A percentile compares a stretch with the other conserved stretches of the same genome.
phyloP scores from a whole-genome alignment of 345 rosid species.

The Laguncularia racemosa region DNA sequence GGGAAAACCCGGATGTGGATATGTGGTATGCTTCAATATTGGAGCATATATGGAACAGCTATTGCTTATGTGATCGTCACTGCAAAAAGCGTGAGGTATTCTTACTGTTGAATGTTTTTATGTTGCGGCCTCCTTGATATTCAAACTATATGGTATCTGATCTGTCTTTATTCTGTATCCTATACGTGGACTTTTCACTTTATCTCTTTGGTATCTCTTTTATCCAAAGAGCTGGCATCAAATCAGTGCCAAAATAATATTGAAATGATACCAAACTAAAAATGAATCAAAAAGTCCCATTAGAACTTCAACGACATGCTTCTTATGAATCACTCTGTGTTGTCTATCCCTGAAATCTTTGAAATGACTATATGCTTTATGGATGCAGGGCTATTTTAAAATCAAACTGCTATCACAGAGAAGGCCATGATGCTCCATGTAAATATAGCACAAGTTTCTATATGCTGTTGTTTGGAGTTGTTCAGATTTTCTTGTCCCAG shows the following conservation, averaged over 20 bases:
- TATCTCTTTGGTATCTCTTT: too few relatives aligned
- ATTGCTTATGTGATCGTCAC: conserved; percentile 53
- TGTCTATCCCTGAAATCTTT: background rate
- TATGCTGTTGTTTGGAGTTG: conserved; percentile 43
- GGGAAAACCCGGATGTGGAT: conserved; percentile 31
- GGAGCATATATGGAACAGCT: conserved; percentile 29
- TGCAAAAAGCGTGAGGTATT: conserved; percentile 44
- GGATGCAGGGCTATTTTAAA: conserved; percentile 31
- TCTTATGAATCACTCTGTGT: background rate
- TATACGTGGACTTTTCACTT: background rate
- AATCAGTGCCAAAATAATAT: too few relatives aligned
- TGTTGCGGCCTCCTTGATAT: too few relatives aligned
- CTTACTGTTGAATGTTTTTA: too few relatives aligned
- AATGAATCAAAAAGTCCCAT: too few relatives aligned
- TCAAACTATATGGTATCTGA: background rate
- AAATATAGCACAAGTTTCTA: conserved; percentile 21
- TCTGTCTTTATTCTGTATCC: background rate
- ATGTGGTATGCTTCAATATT: conserved; percentile 45
- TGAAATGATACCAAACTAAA: too few relatives aligned
- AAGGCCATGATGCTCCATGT: conserved; percentile 41
- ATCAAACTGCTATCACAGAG: conserved; percentile 29
- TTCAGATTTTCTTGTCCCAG: conserved; percentile 46
- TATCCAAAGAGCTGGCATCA: too few relatives aligned
- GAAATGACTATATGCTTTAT: background rate
- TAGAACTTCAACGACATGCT: too few relatives aligned